phyloP scores from a whole-genome alignment of 2,329 filamentous ascomycete genomes.

The Colletotrichum sp. region DNA sequence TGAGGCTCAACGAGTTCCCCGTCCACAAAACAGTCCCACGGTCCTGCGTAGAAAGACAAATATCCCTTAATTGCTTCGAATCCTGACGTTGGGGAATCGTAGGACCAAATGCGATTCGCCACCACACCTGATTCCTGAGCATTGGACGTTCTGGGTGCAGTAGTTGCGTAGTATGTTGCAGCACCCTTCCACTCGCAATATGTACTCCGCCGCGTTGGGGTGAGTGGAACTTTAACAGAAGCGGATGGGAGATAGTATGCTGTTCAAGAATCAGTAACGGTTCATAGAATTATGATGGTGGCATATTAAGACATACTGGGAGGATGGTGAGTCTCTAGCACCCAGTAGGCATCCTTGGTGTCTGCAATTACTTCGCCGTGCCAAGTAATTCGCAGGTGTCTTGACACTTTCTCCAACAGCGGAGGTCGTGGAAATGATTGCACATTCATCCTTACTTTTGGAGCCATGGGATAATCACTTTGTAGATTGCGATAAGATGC shows the following conservation, averaged over 20 bases:
- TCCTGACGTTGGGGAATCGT: slow-evolving; percentile 54
- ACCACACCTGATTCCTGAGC: slow-evolving; percentile 38
- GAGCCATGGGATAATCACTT: background rate
- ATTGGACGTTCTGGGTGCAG: slow-evolving; percentile 36
- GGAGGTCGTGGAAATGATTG: slow-evolving; percentile 64
- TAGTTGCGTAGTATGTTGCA: slow-evolving; percentile 61
- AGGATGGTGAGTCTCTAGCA: slow-evolving; percentile 65
- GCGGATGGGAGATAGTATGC: slow-evolving; percentile 64
- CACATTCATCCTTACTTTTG: slow-evolving; percentile 51
- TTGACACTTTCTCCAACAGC: slow-evolving; percentile 54
- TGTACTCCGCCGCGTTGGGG: slow-evolving; percentile 45
- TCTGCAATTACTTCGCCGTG: slow-evolving; percentile 59
- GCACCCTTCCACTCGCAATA: slow-evolving; percentile 67
- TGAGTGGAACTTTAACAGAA: slow-evolving; percentile 50
- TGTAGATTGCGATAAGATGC: no score
- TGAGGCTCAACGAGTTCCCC: slow-evolving; percentile 63
- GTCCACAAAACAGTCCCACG: slow-evolving; percentile 67
- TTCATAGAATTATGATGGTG: background rate
- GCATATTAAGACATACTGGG: slow-evolving; percentile 48
- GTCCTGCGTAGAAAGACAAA: slow-evolving; percentile 63
- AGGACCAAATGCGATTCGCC: slow-evolving; percentile 61
- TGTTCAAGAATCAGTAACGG: slow-evolving; percentile 24
- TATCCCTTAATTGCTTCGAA: slow-evolving; percentile 60
- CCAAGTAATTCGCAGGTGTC: slow-evolving; percentile 62
- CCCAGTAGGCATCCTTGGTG: slow-evolving; percentile 64